phyloP scores from a whole-genome alignment of 106 monocot genomes.

The Chionographis japonica region DNA sequence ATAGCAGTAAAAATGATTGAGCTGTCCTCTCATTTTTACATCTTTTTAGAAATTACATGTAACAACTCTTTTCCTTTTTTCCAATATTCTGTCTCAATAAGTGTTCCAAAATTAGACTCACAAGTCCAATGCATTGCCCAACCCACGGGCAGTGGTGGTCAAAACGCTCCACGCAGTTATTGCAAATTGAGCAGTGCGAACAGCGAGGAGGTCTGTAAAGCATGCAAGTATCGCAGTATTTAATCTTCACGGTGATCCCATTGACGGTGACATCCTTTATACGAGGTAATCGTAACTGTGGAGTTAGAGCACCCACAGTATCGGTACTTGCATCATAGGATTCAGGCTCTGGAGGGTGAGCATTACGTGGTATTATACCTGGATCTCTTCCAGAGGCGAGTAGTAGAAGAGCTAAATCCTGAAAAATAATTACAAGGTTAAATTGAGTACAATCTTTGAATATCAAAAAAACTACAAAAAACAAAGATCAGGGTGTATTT shows the following conservation, averaged over 20 bases:
- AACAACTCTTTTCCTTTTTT: too few relatives aligned
- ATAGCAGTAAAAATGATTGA: too few relatives aligned
- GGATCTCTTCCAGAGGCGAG: constrained; percentile 81
- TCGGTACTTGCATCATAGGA: constrained; percentile 45
- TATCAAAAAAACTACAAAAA: too few relatives aligned
- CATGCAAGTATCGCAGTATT: constrained; percentile 98
- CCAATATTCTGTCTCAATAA: neutral
- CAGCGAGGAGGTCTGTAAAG: constrained; percentile 94
- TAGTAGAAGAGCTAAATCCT: constrained; percentile 72
- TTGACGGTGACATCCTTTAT: constrained; percentile 78
- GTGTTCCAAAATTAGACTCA: constrained; percentile 25
- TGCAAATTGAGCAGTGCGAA: constrained; percentile 94
- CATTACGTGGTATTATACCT: constrained; percentile 80
- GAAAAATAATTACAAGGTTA: neutral
- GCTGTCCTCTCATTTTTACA: too few relatives aligned
- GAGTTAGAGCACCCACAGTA: constrained; percentile 45
- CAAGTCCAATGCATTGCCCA: constrained; percentile 94
- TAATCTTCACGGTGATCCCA: constrained; percentile 78
- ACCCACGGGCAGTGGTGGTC: constrained; percentile 99
- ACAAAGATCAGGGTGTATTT: too few relatives aligned
- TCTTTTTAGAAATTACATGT: too few relatives aligned
- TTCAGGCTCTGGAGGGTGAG: constrained; percentile 83
- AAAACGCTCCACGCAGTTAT: constrained; percentile 89
- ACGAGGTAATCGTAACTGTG: constrained; percentile 82
- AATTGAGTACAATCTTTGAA: too few relatives aligned